phyloP scores from a whole-genome alignment of 1,139 yeast genomes.

The Wickerhamiella pararugosa region DNA sequence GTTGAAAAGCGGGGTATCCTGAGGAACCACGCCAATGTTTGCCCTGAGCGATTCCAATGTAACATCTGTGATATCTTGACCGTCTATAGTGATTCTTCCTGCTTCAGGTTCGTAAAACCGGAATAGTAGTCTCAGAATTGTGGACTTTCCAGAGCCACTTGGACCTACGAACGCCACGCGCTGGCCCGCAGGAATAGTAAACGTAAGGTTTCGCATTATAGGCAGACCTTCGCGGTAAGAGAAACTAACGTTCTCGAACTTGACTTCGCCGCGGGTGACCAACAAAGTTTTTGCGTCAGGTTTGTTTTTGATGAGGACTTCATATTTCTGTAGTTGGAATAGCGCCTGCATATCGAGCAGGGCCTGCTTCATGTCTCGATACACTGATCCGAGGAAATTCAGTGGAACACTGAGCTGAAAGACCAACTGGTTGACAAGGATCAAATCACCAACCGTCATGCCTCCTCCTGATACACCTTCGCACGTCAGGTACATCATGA shows the following conservation, averaged over 20 bases:
- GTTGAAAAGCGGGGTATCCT: conserved; percentile 90
- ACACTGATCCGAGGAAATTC: conserved; percentile 87
- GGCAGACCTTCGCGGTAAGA: conserved; percentile 85
- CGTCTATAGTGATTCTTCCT: conserved; percentile 76
- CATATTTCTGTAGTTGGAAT: conserved; percentile 65
- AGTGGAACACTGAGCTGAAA: conserved; percentile 91
- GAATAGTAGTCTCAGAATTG: conserved; percentile 68
- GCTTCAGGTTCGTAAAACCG: conserved; percentile 72
- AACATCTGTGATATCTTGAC: conserved; percentile 70
- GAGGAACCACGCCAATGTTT: conserved; percentile 87
- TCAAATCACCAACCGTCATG: conserved; percentile 87
- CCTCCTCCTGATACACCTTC: conserved; percentile 73
- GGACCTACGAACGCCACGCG: conserved; percentile 93
- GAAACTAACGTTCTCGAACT: conserved; percentile 81
- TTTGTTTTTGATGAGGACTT: conserved; percentile 44
- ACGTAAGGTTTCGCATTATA: conserved; percentile 64
- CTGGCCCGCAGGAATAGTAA: conserved; percentile 79
- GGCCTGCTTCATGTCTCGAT: conserved; percentile 86
- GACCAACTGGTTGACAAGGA: conserved; percentile 87
- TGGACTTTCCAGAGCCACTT: conserved; percentile 90
- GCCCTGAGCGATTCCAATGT: conserved; percentile 61
- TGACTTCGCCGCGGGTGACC: conserved; percentile 52
- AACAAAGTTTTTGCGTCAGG: conserved; percentile 47
- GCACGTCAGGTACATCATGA: conserved; percentile 99
- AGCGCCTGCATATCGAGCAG: conserved; percentile 84